A percentile compares a stretch with the other conserved stretches of the same genome.
phyloP scores from a whole-genome alignment of 2,329 filamentous ascomycete species.

The Myriosclerotinia scirpicola region DNA sequence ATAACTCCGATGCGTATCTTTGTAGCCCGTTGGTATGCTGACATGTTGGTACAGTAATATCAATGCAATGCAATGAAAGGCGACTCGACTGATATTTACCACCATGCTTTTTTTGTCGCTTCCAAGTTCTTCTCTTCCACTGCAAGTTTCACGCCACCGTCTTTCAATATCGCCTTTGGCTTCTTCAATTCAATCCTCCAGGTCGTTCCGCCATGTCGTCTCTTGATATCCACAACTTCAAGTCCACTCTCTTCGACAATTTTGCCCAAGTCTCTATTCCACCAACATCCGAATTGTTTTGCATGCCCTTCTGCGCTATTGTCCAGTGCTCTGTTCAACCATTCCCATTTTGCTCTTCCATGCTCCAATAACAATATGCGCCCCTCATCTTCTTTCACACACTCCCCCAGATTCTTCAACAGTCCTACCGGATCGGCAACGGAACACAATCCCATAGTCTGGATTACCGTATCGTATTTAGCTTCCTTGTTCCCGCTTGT shows the following conservation, averaged over 20 bases:
- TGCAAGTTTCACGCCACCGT: background rate
- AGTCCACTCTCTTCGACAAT: conserved; percentile 58
- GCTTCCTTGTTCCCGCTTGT: conserved; percentile 29
- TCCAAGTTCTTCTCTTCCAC: background rate
- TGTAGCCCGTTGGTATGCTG: background rate
- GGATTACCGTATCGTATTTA: conserved; percentile 61
- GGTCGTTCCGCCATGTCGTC: conserved; percentile 57
- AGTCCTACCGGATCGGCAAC: conserved; percentile 57
- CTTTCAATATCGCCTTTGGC: conserved; percentile 24
- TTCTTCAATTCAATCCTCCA: conserved; percentile 56
- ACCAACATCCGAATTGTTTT: conserved; percentile 64
- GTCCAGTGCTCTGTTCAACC: conserved; percentile 58
- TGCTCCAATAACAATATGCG: conserved; percentile 63
- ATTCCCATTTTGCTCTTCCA: conserved; percentile 55
- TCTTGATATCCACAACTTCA: conserved; percentile 54
- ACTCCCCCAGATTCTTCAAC: conserved; percentile 53
- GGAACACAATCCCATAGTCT: conserved; percentile 65
- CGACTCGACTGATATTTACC: background rate
- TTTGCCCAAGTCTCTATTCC: conserved; percentile 62
- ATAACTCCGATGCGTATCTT: background rate
- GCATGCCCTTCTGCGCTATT: conserved; percentile 56
- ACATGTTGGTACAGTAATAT: conserved; percentile 4
- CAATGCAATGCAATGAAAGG: conserved; percentile 11
- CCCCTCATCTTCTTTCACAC: conserved; percentile 54
- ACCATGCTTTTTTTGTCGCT: background rate